These are phyloP conservation scores for Gentiana macrophylla DNA, from an alignment of 257 asterid species.

Conservation along the genomic window DNA sequence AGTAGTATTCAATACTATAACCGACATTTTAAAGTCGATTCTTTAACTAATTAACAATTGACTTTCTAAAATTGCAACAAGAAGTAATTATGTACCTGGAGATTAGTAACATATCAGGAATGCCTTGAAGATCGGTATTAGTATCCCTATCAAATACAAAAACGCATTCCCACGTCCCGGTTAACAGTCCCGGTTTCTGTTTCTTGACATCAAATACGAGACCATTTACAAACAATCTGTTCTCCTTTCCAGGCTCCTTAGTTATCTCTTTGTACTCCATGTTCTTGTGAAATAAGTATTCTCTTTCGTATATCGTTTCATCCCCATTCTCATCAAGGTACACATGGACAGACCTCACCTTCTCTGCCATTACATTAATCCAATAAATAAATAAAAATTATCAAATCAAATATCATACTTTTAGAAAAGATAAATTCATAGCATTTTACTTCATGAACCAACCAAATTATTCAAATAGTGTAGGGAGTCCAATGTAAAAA, in stretches of 20 bases:
- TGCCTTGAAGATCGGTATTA: slow-evolving; percentile 1
- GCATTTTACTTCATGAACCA: no score
- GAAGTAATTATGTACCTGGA: slow-evolving; percentile 7
- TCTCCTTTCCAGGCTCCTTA: slow-evolving; percentile 6
- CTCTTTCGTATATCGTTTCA: slow-evolving; percentile 22
- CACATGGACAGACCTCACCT: slow-evolving; percentile 21
- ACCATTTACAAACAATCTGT: slow-evolving; percentile 3
- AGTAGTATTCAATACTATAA: neutral
- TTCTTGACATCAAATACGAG: slow-evolving; percentile 13
- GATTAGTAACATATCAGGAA: slow-evolving; percentile 14
- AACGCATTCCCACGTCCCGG: slow-evolving; percentile 28
- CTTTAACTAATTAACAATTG: no score
- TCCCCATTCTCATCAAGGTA: slow-evolving; percentile 10
- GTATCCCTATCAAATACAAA: slow-evolving; percentile 10
- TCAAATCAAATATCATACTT: neutral
- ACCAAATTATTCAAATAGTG: no score
- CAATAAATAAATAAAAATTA: neutral
- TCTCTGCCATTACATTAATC: slow-evolving; percentile 7
- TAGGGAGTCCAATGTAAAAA: no score
- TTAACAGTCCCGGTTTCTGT: slow-evolving; percentile 5
- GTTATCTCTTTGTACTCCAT: slow-evolving; percentile 18
- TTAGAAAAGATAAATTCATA: no score
- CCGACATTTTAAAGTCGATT: no score
- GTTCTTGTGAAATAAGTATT: slow-evolving; percentile 11
- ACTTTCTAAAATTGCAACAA: neutral